These are phyloP conservation scores for Harringtonia aguacate DNA, from an alignment of 2,329 filamentous ascomycete genomes.

Conservation along the genomic window DNA sequence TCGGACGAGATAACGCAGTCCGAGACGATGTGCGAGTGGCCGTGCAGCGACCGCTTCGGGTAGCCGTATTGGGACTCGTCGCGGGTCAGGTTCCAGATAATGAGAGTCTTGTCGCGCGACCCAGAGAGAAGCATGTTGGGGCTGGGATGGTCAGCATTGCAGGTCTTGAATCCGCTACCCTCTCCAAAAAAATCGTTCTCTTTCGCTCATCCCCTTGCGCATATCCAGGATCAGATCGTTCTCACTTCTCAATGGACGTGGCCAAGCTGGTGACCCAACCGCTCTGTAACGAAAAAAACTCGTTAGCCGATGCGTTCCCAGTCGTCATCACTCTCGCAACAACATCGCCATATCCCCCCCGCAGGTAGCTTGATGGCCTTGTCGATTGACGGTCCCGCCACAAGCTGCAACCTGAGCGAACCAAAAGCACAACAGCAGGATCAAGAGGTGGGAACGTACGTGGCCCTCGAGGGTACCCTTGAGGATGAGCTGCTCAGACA, in stretches of 20 bases:
- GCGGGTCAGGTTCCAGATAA: slow-evolving; percentile 99
- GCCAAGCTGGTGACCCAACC: slow-evolving; percentile 99
- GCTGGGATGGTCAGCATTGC: slow-evolving; percentile 35
- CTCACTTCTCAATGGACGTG: slow-evolving; percentile 97
- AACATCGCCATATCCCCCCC: too few relatives aligned
- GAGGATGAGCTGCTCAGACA: slow-evolving; percentile 92
- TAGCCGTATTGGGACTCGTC: slow-evolving; percentile 97
- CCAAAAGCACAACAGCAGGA: background rate
- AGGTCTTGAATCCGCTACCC: too few relatives aligned
- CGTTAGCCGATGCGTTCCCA: slow-evolving; percentile 5
- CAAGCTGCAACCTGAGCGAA: too few relatives aligned
- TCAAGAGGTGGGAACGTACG: slow-evolving; percentile 46
- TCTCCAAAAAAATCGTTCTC: too few relatives aligned
- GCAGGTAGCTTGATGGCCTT: too few relatives aligned
- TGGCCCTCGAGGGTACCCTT: slow-evolving; percentile 98
- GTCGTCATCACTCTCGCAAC: too few relatives aligned
- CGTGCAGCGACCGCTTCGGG: slow-evolving; percentile 97
- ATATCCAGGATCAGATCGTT: slow-evolving; percentile 9
- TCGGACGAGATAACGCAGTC: slow-evolving; percentile 99
- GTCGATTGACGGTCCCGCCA: too few relatives aligned
- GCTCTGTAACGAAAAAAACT: slow-evolving; percentile 41
- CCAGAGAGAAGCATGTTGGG: slow-evolving; percentile 99
- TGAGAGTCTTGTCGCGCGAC: slow-evolving; percentile 96
- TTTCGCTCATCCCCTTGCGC: background rate
- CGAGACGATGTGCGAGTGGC: slow-evolving; percentile 99